These are phyloP conservation scores for Lineolata rhizophorae DNA, from an alignment of 495 filamentous ascomycete species.

Conservation along the genomic window DNA sequence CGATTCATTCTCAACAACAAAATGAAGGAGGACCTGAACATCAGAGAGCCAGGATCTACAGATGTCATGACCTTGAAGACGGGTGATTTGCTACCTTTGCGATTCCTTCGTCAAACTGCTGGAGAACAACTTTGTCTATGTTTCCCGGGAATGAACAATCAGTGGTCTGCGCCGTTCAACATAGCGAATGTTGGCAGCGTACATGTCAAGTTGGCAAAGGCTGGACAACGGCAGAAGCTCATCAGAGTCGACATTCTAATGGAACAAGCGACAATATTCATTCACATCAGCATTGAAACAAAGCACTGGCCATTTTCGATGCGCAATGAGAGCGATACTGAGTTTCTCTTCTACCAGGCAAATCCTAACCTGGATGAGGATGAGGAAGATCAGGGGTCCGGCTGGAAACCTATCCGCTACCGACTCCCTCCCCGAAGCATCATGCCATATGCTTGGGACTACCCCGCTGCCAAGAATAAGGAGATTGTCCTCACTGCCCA, in stretches of 20 bases:
- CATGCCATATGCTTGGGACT: slow-evolving; percentile 99
- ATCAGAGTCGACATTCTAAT: slow-evolving; percentile 75
- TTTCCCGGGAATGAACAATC: slow-evolving; percentile 87
- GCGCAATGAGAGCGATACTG: slow-evolving; percentile 88
- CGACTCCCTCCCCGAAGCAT: slow-evolving; percentile 87
- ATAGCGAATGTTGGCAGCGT: slow-evolving; percentile 82
- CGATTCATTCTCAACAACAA: slow-evolving; percentile 90
- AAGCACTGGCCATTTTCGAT: slow-evolving; percentile 97
- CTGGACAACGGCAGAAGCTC: slow-evolving; percentile 69
- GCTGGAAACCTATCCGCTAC: slow-evolving; percentile 80
- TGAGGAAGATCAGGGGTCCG: slow-evolving; percentile 49
- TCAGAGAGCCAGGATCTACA: slow-evolving; percentile 76
- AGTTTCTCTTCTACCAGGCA: slow-evolving; percentile 87
- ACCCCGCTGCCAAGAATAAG: slow-evolving; percentile 88
- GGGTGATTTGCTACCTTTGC: slow-evolving; percentile 57
- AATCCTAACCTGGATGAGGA: slow-evolving; percentile 63
- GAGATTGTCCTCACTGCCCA: slow-evolving; percentile 65
- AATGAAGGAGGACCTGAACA: slow-evolving; percentile 63
- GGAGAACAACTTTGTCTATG: slow-evolving; percentile 82
- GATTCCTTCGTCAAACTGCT: slow-evolving; percentile 57
- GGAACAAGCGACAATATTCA: slow-evolving; percentile 79
- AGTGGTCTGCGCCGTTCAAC: slow-evolving; percentile 95
- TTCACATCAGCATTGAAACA: slow-evolving; percentile 71
- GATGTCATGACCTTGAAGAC: slow-evolving; percentile 53
- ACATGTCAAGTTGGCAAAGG: slow-evolving; percentile 82